phyloP scores from a whole-genome alignment of 805 yeast species.

The Saccharomycopsis microspora region DNA sequence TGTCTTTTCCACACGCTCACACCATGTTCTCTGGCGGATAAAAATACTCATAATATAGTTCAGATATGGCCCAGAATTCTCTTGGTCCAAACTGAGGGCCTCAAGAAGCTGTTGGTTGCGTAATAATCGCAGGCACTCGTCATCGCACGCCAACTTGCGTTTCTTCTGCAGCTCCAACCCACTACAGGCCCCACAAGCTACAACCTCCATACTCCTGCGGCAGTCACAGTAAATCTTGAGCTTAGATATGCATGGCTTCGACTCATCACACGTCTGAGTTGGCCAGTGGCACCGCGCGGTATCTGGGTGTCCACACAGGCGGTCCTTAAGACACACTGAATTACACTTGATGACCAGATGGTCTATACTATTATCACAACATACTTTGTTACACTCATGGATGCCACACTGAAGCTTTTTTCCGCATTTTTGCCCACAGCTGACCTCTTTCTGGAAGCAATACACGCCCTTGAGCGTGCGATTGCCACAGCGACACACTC shows the following conservation, averaged over 20 bases:
- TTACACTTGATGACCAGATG: slow-evolving; percentile 46
- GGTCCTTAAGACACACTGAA: slow-evolving; percentile 41
- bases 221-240: slow-evolving; percentile 53
- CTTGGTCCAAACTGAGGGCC: slow-evolving; percentile 40
- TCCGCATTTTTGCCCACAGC: slow-evolving; percentile 61
- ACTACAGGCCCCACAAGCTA: slow-evolving; percentile 44
- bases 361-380: slow-evolving; percentile 46
- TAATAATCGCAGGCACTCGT: slow-evolving; percentile 48
- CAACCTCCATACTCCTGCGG: slow-evolving; percentile 37
- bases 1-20: slow-evolving; percentile 46
- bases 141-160: slow-evolving; percentile 48
- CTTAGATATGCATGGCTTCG: slow-evolving; percentile 36
- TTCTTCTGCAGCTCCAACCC: slow-evolving; percentile 19
- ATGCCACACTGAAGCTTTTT: slow-evolving; percentile 34
- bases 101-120: slow-evolving; percentile 52
- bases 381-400: slow-evolving; percentile 38
- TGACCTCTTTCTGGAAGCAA: slow-evolving; percentile 57
- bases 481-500: slow-evolving; percentile 53
- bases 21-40: slow-evolving; percentile 54
- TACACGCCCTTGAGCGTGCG: slow-evolving; percentile 44
- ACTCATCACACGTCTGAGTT: slow-evolving; percentile 37
- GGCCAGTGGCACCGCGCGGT: slow-evolving; percentile 46
- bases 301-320: slow-evolving; percentile 64
- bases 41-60: slow-evolving; percentile 37
- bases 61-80: slow-evolving; percentile 26